Evolutionary conservation across 139 green algal genomes (phyloP), one percentile per base, ranked within the genome.

Genomic region (Chlamydomonas asymmetrica): DNA sequence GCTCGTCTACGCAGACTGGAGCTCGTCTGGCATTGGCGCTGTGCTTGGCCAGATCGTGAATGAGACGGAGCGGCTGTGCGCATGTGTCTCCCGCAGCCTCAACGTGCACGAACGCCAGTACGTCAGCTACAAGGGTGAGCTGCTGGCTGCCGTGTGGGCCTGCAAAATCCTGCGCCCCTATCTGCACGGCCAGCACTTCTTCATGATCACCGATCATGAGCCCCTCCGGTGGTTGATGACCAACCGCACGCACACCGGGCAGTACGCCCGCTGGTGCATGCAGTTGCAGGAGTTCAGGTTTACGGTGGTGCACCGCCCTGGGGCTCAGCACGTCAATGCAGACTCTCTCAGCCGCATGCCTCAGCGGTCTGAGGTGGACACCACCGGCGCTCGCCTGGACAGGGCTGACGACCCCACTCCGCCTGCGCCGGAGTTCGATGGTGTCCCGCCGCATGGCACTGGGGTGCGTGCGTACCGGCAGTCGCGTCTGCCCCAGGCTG

Each of bases 11-110:
- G 62, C 48, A 0, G 66, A 73, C 48, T 85, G 66, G 39, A 71
- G 7, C 2, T 22, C 4, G 0, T 34, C 62, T 0, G 75, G 79
- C 27, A 69, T 86, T 5, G 75, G 71, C 10, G 85, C 73, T 9
- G 81, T 90, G 18, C 45, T 88, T 0, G 76, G 64, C 18, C 83
- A 88, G 63, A 27, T 65, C 2, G 71, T 73, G 16, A 64, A 66
- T 31, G 63, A 80, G 1, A 38, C 38, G 1, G 78, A 88, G 23
- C 73, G 68, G 29, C 74, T 88, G 66, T 20, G 62, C 16, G 82
- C 82, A 5, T 83, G 75, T 40, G 54, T 81, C 54, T 74, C 29
- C 39, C 59, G 82, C 22, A 57, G 48, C 0, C 31, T 71, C 43
- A 83, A 85, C 40, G 31, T 41, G 10, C 66, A 81, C 39, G 79